Evolutionary conservation across 768 basidiomycete genomes (phyloP), one percentile per base, ranked within the genome.

Genomic region (Russula lepida): DNA sequence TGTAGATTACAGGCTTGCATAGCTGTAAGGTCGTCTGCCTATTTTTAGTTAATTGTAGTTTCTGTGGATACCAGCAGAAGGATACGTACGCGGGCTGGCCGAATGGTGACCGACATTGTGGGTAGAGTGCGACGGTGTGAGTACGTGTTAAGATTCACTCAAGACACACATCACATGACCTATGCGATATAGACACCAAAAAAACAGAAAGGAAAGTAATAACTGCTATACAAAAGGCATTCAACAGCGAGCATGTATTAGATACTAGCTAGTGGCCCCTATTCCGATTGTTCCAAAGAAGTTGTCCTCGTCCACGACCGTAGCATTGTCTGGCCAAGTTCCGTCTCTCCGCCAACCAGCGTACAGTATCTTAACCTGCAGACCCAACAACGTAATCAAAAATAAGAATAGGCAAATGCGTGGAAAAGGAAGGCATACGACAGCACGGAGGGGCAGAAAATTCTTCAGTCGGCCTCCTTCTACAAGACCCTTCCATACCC

Each of bases 1-100:
- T 93, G 86, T 63, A 95, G 77, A 72, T 98, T 98, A 69, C 89
- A 86, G 58, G 92, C 87, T 73, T 98, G 94, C 92, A 97, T 95
- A 17, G 88, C 92, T 67, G 85, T 76, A 66, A 95, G 81, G 74
- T 97, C 94, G 53, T 88, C 89, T 68, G 88, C 81, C 92, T 95
- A 23, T 58, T 21, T 71, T 30, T 12, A 15, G 27, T 52, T 23
- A 69, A 23, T 52, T 21, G 21, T 48, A 44, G 49, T 12, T 51
- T 23, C 25, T 41, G n/a, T 41, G 27, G 28, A 30, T 47, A 43
- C 19, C 33, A 46, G 41, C 7, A 13, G 41, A n/a, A n/a, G 33
- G n/a, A 65, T 68, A 65, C 69, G 51, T 66, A 75, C 74, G 63
- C 69, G 67, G 56, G 74, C 74, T 15, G 63, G 67, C 17, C 74